phyloP scores from a whole-genome alignment of 179 eudicot genomes.

The Gypsophila paniculata region DNA sequence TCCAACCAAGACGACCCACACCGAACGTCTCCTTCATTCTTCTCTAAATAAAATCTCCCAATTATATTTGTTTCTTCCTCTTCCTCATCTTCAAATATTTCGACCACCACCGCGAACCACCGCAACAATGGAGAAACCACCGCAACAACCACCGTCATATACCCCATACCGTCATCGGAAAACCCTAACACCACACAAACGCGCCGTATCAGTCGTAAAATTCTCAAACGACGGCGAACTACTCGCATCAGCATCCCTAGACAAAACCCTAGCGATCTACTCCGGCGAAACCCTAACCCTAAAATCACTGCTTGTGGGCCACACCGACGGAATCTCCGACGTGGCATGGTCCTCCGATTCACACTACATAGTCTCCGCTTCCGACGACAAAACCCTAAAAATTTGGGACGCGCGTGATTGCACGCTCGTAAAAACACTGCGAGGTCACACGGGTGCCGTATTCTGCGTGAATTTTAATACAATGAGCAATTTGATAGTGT shows the following conservation, averaged over 20 bases:
- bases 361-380: conserved; percentile 85
- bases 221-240: conserved; percentile 80
- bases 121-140: conserved; percentile 28
- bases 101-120: conserved; percentile 9
- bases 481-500: conserved; percentile 67
- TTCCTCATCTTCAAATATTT: too few species aligned
- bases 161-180: conserved; percentile 59
- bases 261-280: conserved; percentile 65
- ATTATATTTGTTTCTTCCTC: too few species aligned
- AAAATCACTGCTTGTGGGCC: conserved; percentile 53
- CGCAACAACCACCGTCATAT: conserved; percentile 32
- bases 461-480: conserved; percentile 73
- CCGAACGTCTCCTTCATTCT: too few species aligned
- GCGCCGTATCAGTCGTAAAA: conserved; percentile 76
- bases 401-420: conserved; percentile 72
- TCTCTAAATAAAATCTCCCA: too few species aligned
- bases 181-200: conserved; percentile 54
- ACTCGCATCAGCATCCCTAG: conserved; percentile 83
- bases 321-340: conserved; percentile 76
- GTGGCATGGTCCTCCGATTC: conserved; percentile 87
- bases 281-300: conserved; percentile 58
- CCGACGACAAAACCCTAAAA: conserved; percentile 78
- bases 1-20: too few species aligned
- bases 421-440: conserved; percentile 64
- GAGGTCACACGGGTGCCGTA: conserved; percentile 53